Conservation (phyloP, 345 rosid genomes). For the Salix udensis region DNA sequence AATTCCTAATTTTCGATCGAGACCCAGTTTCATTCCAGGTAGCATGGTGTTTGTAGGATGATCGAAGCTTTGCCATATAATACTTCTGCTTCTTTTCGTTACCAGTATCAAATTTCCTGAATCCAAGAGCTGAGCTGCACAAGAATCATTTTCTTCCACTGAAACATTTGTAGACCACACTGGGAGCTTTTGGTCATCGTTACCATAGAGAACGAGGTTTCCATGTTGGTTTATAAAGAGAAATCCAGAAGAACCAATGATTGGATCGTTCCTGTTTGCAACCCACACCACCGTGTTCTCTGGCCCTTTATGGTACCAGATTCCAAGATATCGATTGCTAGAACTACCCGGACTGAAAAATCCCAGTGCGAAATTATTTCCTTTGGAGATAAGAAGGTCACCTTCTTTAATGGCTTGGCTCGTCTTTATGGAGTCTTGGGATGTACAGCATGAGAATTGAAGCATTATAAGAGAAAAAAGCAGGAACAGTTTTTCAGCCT, state of each 20-base stretch:
- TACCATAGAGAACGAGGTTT: background rate
- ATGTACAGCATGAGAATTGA: background rate
- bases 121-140: slow-evolving; percentile 6
- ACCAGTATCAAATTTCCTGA: slow-evolving; percentile 8
- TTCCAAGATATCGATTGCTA: background rate
- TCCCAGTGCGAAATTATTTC: background rate
- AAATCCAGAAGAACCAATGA: background rate
- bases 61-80: background rate
- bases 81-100: background rate
- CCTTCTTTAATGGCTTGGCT: too few relatives aligned
- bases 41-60: background rate
- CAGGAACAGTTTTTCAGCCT: background rate
- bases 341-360: background rate
- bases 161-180: slow-evolving; percentile 12
- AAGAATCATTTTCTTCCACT: background rate
- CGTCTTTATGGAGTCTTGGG: background rate
- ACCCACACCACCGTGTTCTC: slow-evolving; percentile 12
- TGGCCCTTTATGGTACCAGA: background rate
- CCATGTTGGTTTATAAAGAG: background rate
- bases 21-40: background rate
- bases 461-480: background rate
- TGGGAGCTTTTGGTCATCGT: background rate
- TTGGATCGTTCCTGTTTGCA: slow-evolving; percentile 13
- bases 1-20: too few relatives aligned
- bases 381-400: background rate